Conservation (phyloP, 176 grass and related monocot genomes). For the Stipa capillata region DNA sequence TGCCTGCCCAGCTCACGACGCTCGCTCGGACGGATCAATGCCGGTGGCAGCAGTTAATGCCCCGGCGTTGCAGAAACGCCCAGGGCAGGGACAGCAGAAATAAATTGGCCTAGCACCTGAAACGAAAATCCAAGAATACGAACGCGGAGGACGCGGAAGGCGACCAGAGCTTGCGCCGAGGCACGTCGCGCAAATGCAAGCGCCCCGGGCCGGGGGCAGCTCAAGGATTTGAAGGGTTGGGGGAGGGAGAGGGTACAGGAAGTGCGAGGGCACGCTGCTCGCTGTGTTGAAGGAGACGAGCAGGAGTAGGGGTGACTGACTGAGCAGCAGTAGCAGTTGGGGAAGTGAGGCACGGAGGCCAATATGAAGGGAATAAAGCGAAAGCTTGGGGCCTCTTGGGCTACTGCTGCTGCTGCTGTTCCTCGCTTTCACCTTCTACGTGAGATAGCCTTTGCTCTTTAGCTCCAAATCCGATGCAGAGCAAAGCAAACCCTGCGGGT, state of each 20-base stretch:
- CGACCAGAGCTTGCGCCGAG: conserved; percentile 12
- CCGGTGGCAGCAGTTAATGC: conserved; percentile 27
- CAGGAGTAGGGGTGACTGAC: background rate
- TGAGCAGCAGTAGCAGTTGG: background rate
- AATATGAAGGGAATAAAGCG: conserved; percentile 70
- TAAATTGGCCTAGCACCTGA: conserved; percentile 29
- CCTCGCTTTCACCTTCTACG: background rate
- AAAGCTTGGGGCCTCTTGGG: conserved; percentile 13
- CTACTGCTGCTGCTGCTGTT: background rate
- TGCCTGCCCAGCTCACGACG: background rate
- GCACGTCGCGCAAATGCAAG: conserved; percentile 13
- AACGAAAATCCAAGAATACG: background rate
- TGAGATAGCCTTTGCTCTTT: conserved; percentile 39
- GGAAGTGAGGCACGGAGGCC: background rate
- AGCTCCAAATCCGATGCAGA: conserved; percentile 46
- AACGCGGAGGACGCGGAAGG: conserved; percentile 19
- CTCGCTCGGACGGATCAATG: conserved; percentile 29
- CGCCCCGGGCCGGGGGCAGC: background rate
- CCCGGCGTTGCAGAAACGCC: background rate
- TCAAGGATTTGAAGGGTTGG: conserved; percentile 12
- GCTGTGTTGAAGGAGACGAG: conserved; percentile 25
- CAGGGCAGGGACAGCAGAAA: conserved; percentile 14
- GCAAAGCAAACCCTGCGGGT: background rate
- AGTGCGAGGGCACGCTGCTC: conserved; percentile 21
- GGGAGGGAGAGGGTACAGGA: conserved; percentile 16